Conservation (phyloP, 1,284 basidiomycete genomes). For the Anthracocystis setariae region DNA sequence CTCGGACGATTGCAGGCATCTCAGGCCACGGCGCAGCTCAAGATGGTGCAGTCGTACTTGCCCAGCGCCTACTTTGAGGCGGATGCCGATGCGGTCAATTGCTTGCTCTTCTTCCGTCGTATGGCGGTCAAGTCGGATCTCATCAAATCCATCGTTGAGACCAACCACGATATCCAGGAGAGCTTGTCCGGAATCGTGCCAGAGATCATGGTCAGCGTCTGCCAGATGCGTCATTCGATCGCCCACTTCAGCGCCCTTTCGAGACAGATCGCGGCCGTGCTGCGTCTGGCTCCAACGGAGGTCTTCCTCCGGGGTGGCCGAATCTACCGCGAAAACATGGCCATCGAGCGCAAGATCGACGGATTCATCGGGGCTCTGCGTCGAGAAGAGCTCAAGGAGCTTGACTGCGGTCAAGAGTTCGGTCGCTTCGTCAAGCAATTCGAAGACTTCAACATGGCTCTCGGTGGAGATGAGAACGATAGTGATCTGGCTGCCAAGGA, state of each 20-base stretch:
- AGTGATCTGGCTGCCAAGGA: conserved; percentile 64
- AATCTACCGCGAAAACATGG: conserved; percentile 80
- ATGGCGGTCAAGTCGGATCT: conserved; percentile 62
- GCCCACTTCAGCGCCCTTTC: conserved; percentile 62
- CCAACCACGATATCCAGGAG: conserved; percentile 60
- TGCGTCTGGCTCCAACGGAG: conserved; percentile 54
- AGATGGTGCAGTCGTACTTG: conserved; percentile 60
- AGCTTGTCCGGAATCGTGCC: conserved; percentile 47
- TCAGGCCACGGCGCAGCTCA: conserved; percentile 56
- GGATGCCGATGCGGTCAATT: conserved; percentile 58
- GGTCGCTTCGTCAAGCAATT: conserved; percentile 71
- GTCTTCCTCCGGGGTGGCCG: conserved; percentile 73
- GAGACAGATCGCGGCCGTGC: conserved; percentile 60
- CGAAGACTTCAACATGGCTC: conserved; percentile 53
- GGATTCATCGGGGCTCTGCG: conserved; percentile 85
- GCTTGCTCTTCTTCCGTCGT: conserved; percentile 63
- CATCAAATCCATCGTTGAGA: conserved; percentile 58
- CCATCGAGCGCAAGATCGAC: conserved; percentile 89
- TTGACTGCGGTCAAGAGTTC: conserved; percentile 88
- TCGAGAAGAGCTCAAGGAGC: conserved; percentile 87
- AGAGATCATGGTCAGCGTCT: conserved; percentile 58
- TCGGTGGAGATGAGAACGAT: conserved; percentile 74
- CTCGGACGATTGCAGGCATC: conserved; percentile 56
- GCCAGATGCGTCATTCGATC: conserved; percentile 62
- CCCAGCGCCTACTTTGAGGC: conserved; percentile 57